Evolutionary conservation across 2,329 filamentous ascomycete genomes (phyloP).

Genomic region (Fusarium pseudoanthophilum): DNA sequence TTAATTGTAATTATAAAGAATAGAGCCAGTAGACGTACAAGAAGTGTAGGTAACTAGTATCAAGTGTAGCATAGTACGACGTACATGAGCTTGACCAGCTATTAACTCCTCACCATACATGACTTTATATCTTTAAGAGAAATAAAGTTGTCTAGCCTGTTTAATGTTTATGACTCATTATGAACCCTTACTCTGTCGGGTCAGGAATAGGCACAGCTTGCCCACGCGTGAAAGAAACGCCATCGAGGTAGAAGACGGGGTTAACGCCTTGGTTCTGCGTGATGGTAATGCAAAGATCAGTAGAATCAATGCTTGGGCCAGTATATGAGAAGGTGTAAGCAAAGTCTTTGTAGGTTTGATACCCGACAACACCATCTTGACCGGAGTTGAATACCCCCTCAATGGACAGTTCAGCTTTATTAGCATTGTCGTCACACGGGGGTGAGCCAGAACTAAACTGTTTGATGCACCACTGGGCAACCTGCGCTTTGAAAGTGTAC

Average conservation of each 20-base stretch:
- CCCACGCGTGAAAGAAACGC: background rate
- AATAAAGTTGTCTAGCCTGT: rapidly evolving
- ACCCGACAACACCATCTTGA: rapidly evolving
- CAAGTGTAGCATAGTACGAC: rapidly evolving
- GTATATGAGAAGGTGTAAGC: background rate
- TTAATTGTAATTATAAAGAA: background rate
- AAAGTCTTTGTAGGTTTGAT: rapidly evolving
- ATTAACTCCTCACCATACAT: rapidly evolving
- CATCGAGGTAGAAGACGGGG: background rate
- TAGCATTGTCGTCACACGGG: too few relatives aligned
- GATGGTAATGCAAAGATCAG: background rate
- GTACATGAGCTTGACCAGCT: background rate
- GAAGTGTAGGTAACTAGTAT: background rate
- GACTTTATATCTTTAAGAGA: rapidly evolving
- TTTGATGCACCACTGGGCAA: background rate
- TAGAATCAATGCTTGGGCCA: background rate
- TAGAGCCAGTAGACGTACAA: background rate
- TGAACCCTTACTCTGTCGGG: background rate
- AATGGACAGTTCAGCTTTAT: background rate
- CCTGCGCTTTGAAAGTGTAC: background rate
- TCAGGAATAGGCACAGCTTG: background rate
- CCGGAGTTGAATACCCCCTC: background rate
- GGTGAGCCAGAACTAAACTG: too few relatives aligned
- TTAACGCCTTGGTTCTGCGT: background rate
- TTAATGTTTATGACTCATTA: rapidly evolving